Evolutionary conservation across 2,329 filamentous ascomycete species (phyloP), one percentile per base, ranked within the genome.

Genomic region (Claviceps capensis): DNA sequence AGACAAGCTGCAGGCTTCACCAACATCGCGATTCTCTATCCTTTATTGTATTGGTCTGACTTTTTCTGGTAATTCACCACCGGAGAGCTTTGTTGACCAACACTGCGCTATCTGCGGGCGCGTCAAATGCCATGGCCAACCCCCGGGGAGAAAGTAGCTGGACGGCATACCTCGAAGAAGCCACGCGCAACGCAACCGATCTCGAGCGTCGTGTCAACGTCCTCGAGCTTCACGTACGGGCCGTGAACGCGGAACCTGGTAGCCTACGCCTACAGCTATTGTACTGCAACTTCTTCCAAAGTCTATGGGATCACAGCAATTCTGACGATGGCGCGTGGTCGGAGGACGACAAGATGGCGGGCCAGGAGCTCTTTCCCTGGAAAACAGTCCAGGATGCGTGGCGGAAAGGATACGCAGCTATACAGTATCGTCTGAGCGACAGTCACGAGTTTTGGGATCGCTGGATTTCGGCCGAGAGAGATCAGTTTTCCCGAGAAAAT

Each of bases 361-460:
- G 82, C 49, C 78, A 79, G 59, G 83, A 89, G 56, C 69, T 87
- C 42, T 91, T 93, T 65, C 79, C 79, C 6, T 77, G 84, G 56
- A 79, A 83, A 37, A 69, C 77, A 47, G 78, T 86, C 46, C 69
- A 87, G 51, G 77, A 79, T 51, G 75, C 87, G 1, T 87, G 87
- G 77, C 79, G 83, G 62, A 76, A 86, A 60, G 87, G 80, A 38
- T 82, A 86, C 58, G 76, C 83, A 55, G 78, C 81, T 43, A 86
- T 86, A 50, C 80, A 83, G 62, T 87, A 83, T 66, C 83, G 86
- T 55, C 71, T 93, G 53, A 79, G 79, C 62, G 85, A 89, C 64
- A 91, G 87, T 62, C 83, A 89, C 62, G 67, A 81, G 52, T 75
- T 93, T 11, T 94, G 87, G 87, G 79, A 90, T 62, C 81, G 83